Conservation (phyloP, 148 eudicot genomes). For the Mesembryanthemum crystallinum region DNA sequence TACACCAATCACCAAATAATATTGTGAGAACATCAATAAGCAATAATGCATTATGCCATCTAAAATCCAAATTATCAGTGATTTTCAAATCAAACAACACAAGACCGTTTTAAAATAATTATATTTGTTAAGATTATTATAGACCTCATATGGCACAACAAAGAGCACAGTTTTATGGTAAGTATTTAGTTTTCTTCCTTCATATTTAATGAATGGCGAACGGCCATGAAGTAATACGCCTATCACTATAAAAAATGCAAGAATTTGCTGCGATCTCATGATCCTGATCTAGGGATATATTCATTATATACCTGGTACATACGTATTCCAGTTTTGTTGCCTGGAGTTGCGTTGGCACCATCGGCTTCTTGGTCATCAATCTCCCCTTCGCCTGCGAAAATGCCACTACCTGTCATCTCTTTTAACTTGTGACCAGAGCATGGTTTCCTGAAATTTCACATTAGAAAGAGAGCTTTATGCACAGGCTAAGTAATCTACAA, state of each 20-base stretch:
- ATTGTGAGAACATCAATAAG: conserved; percentile 11
- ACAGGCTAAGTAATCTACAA: not conserved
- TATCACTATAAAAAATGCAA: not conserved
- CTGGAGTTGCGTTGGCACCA: conserved; percentile 38
- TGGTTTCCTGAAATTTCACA: conserved; percentile 65
- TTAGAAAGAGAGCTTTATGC: conserved; percentile 1
- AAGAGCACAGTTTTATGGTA: not conserved
- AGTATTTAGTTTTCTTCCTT: not conserved
- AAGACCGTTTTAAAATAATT: too few species aligned
- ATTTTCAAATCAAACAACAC: too few species aligned
- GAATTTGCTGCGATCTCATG: not conserved
- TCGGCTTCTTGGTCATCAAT: conserved; percentile 46
- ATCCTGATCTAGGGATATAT: not conserved
- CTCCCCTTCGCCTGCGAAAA: conserved; percentile 57
- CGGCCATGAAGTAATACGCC: not conserved
- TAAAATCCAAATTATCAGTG: not conserved
- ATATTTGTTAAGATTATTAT: not conserved
- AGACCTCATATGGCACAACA: conserved; percentile 6
- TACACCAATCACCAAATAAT: conserved; percentile 18
- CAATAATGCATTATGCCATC: not conserved
- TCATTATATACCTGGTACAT: conserved; percentile 76
- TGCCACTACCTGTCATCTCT: conserved; percentile 90
- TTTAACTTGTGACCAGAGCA: conserved; percentile 72
- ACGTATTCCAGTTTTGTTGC: conserved; percentile 63
- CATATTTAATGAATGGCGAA: not conserved